A percentile compares a stretch with the other conserved stretches of the same genome.
phyloP scores from a whole-genome alignment of 1,284 basidiomycete genomes.

The Moesziomyces sp. region DNA sequence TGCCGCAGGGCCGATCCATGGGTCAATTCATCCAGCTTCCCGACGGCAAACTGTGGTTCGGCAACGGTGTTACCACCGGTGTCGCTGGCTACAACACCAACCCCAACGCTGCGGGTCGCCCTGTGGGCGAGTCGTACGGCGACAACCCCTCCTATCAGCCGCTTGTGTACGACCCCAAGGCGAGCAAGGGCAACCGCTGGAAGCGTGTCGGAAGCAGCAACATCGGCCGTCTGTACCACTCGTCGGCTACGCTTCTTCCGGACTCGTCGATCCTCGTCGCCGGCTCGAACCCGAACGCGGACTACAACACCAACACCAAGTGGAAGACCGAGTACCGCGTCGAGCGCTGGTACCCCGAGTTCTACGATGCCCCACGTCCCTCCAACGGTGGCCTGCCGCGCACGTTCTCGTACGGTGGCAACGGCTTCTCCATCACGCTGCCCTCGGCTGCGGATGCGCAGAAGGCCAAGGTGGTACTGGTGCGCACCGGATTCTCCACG shows the following conservation, averaged over 20 bases:
- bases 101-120: constrained; percentile 43
- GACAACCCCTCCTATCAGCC: constrained; percentile 56
- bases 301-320: constrained; percentile 39
- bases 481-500: constrained; percentile 90
- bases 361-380: constrained; percentile 55
- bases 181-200: constrained; percentile 51
- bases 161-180: constrained; percentile 56
- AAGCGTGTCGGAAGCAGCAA: constrained; percentile 38
- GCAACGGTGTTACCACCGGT: constrained; percentile 60
- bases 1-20: constrained; percentile 56
- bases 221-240: constrained; percentile 61
- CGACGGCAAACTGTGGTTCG: constrained; percentile 59
- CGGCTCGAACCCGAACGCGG: constrained; percentile 60
- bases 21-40: constrained; percentile 60
- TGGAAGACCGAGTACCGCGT: constrained; percentile 56
- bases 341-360: constrained; percentile 60
- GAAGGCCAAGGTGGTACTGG: constrained; percentile 75
- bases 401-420: constrained; percentile 56
- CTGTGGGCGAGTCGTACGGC: constrained; percentile 64
- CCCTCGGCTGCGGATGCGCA: constrained; percentile 61
- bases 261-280: constrained; percentile 59
- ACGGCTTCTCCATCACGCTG: constrained; percentile 48
- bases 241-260: constrained; percentile 53
- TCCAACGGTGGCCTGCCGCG: constrained; percentile 42
- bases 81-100: constrained; percentile 59